Evolutionary conservation across 2,329 filamentous ascomycete genomes (phyloP), one percentile per base, ranked within the genome.

Genomic region (Colletotrichum horii): DNA sequence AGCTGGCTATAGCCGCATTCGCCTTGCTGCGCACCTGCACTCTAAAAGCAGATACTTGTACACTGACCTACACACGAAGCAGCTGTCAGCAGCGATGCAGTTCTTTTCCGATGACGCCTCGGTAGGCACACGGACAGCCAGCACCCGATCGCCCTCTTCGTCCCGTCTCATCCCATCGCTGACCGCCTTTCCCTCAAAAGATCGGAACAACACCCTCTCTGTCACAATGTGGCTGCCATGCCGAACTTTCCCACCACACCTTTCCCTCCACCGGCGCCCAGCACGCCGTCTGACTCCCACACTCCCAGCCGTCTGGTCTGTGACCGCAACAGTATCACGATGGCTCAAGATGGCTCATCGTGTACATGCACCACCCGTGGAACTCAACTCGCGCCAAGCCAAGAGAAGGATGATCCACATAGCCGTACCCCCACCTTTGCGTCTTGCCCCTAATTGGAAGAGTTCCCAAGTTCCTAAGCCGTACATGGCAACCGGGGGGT

Each of bases 161-260:
- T 70, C 66, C 58, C 71, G 66, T 70, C 43, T 62, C 43, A 15
- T 61, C 26, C 58, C 64, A 62, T 48, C 22, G 64, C 64, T 75
- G 73, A 68, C 70, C 73, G 56, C 69, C 56, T 68, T 64, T 64
- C 30, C 60, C 64, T 43, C 73, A n/a, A 52, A 52, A 75, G 56
- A 73, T 65, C 43, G 24, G 30, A 58, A 32, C 43, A 56, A 43
- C 36, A 52, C 60, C 55, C 36, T 38, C 30, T 22, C 34, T 38
- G 22, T 34, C 61, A 22, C 30, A 28, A 24, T 32, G 61, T 34
- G 30, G n/a, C 61, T 64, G 61, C 34, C 38, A 55, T 24, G 22
- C 30, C 68, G 19, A 52, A 32, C 48, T 24, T 34, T 48, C 48
- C 26, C 32, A 30, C 58, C 28, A 14, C 28, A n/a, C n/a, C n/a